phyloP scores from a whole-genome alignment of 177 flowering plant species.

The Tripterygium wilfordii region DNA sequence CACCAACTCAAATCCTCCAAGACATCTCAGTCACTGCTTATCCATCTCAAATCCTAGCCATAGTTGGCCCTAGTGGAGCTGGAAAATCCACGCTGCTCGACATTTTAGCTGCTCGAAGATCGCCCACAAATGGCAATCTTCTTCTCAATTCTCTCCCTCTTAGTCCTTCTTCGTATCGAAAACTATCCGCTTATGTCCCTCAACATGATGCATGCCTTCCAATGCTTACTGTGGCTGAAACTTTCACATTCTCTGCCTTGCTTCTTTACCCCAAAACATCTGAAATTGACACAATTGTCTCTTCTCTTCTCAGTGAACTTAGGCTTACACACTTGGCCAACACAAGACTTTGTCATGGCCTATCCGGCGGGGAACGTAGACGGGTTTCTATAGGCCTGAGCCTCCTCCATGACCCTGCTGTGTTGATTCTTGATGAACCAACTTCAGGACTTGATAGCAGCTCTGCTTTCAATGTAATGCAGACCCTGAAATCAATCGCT shows the following conservation, averaged over 20 bases:
- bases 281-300: conserved; percentile 25
- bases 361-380: conserved; percentile 86
- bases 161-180: conserved; percentile 58
- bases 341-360: conserved; percentile 42
- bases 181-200: conserved; percentile 84
- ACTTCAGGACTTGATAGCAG: conserved; percentile 86
- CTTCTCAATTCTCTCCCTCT: conserved; percentile 60
- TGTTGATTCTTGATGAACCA: conserved; percentile 84
- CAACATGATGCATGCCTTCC: conserved; percentile 87
- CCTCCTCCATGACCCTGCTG: conserved; percentile 77
- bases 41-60: conserved; percentile 75
- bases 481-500: conserved; percentile 51
- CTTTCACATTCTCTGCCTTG: conserved; percentile 70
- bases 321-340: conserved; percentile 55
- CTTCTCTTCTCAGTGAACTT: conserved; percentile 61
- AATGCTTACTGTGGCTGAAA: conserved; percentile 71
- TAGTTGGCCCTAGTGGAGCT: conserved; percentile 95
- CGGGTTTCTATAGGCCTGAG: conserved; percentile 87
- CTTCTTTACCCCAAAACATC: conserved; percentile 49
- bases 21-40: conserved; percentile 65
- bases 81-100: conserved; percentile 94
- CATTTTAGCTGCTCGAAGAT: conserved; percentile 70
- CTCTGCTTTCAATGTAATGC: conserved; percentile 75
- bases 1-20: conserved; percentile 58
- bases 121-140: conserved; percentile 61